phyloP scores from a whole-genome alignment of 2,329 filamentous ascomycete species.

The Talaromyces atroroseus region DNA sequence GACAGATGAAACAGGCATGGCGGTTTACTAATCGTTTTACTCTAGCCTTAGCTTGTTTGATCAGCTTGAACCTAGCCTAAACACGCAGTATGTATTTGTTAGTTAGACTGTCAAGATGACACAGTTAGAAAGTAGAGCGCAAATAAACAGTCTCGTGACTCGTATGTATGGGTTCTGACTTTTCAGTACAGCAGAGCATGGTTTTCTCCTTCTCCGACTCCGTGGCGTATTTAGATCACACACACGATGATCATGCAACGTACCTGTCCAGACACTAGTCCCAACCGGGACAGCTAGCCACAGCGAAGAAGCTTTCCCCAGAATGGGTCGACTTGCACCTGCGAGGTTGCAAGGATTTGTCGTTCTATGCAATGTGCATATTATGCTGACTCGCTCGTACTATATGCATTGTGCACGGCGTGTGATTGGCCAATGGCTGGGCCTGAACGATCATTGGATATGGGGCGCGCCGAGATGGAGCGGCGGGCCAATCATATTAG shows the following conservation, averaged over 20 bases:
- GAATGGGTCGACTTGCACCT: not conserved
- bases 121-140: too few relatives aligned
- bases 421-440: not conserved
- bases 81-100: too few relatives aligned
- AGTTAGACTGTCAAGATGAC: too few relatives aligned
- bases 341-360: not conserved
- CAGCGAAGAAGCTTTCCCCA: not conserved
- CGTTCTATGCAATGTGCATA: not conserved
- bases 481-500: not conserved
- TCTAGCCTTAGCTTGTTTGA: too few relatives aligned
- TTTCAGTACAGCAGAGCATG: too few relatives aligned
- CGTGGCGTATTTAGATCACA: too few relatives aligned
- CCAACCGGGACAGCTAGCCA: not conserved
- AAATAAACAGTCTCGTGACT: too few relatives aligned
- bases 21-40: not conserved
- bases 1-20: conserved; percentile 3
- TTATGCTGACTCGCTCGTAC: not conserved
- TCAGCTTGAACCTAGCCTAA: too few relatives aligned
- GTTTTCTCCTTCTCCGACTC: too few relatives aligned
- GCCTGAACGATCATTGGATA: not conserved
- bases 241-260: not conserved
- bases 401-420: not conserved
- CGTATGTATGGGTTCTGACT: too few relatives aligned
- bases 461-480: not conserved
- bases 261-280: not conserved